These are phyloP conservation scores for Penicillium chermesinum DNA, from an alignment of 495 filamentous ascomycete genomes.

Conservation along the genomic window DNA sequence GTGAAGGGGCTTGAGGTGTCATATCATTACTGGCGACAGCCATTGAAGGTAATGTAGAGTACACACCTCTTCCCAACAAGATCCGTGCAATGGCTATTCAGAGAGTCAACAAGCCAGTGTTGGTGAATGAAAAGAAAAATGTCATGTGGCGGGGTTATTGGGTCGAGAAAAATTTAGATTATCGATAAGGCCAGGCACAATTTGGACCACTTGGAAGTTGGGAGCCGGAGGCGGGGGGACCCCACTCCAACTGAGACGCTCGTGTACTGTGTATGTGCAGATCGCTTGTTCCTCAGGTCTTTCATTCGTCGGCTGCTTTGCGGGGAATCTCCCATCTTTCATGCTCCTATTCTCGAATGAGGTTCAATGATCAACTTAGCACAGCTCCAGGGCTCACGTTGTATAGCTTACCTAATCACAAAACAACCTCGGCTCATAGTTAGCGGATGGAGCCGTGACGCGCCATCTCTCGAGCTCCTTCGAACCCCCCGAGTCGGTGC, in stretches of 20 bases:
- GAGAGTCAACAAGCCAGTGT: no score
- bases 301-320: no score
- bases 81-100: no score
- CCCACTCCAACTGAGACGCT: not conserved
- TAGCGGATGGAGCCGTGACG: slow-evolving; percentile 7
- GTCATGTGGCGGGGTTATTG: no score
- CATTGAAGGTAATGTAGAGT: slow-evolving; percentile 47
- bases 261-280: no score
- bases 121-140: no score
- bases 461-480: not conserved
- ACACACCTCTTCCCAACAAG: slow-evolving; percentile 49
- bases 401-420: slow-evolving; percentile 25
- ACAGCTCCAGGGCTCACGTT: no score
- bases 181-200: slow-evolving; percentile 6
- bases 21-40: slow-evolving; percentile 47
- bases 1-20: slow-evolving; percentile 26
- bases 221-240: not conserved
- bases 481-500: slow-evolving; percentile 1
- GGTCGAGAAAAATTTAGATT: slow-evolving; percentile 11
- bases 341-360: no score
- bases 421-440: slow-evolving; percentile 20
- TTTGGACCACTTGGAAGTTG: not conserved
- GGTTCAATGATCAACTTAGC: no score
- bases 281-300: no score
- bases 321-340: no score